These are phyloP conservation scores for Polyplosphaeria fusca DNA, from an alignment of 495 filamentous ascomycete species.

Conservation along the genomic window DNA sequence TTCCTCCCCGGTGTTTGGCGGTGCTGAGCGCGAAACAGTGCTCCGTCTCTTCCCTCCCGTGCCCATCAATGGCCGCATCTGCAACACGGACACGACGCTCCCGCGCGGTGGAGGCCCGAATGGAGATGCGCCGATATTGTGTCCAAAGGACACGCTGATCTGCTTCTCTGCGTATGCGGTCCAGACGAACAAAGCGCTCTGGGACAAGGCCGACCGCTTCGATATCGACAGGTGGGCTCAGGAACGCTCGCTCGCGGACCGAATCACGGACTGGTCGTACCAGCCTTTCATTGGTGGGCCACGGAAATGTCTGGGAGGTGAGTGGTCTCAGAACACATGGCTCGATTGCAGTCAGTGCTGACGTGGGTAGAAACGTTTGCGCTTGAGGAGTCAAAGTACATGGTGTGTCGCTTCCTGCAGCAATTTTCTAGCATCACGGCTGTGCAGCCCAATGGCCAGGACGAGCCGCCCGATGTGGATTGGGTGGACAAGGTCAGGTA, in stretches of 20 bases:
- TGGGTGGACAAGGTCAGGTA: background rate
- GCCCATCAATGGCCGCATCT: background rate
- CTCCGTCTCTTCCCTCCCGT: background rate
- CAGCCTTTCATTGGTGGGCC: constrained; percentile 1
- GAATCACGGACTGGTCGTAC: background rate
- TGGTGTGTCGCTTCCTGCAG: background rate
- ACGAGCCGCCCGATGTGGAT: too few species aligned
- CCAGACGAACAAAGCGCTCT: background rate
- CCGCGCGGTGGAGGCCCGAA: background rate
- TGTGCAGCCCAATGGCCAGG: background rate
- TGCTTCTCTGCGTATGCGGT: background rate
- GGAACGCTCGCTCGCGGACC: too few species aligned
- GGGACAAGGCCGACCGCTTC: background rate
- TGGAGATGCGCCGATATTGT: background rate
- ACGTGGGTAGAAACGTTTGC: too few species aligned
- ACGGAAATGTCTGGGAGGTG: background rate
- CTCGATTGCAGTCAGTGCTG: too few species aligned
- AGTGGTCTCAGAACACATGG: too few species aligned
- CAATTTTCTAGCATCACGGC: background rate
- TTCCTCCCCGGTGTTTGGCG: background rate
- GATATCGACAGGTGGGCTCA: background rate
- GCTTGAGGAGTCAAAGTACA: background rate
- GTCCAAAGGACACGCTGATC: background rate
- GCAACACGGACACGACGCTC: background rate
- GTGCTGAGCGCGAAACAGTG: background rate